phyloP scores from a whole-genome alignment of 768 basidiomycete species.

The Leccinum variicolor region DNA sequence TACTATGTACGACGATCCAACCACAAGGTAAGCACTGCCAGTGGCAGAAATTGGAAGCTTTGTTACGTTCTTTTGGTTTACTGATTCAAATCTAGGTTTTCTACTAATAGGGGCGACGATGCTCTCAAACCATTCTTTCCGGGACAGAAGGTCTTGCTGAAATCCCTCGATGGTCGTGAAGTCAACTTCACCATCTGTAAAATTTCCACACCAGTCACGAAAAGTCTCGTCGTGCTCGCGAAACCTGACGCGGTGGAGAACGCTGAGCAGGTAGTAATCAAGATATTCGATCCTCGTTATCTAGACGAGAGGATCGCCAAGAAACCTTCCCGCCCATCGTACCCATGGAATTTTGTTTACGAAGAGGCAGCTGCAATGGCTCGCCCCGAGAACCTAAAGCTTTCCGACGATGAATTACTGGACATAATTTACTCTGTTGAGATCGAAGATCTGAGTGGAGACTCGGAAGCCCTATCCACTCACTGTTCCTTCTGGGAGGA shows the following conservation, averaged over 20 bases:
- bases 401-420: background rate
- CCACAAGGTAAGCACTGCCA: too few relatives aligned
- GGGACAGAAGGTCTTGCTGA: background rate
- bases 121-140: background rate
- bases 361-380: background rate
- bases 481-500: background rate
- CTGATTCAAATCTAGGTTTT: background rate
- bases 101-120: background rate
- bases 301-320: too few relatives aligned
- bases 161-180: background rate
- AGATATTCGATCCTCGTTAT: background rate
- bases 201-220: background rate
- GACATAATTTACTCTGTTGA: background rate
- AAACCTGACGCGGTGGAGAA: background rate
- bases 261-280: background rate
- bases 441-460: background rate
- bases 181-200: background rate
- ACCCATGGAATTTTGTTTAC: too few relatives aligned
- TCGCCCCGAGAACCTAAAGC: background rate
- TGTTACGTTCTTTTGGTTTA: too few relatives aligned
- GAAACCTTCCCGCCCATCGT: too few relatives aligned
- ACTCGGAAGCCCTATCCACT: background rate
- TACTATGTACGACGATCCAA: too few relatives aligned
- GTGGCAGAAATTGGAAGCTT: too few relatives aligned
- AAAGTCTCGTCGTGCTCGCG: background rate